These are phyloP conservation scores for Alternaria brassicicola DNA, from an alignment of 2,329 filamentous ascomycete genomes.

Conservation along the genomic window DNA sequence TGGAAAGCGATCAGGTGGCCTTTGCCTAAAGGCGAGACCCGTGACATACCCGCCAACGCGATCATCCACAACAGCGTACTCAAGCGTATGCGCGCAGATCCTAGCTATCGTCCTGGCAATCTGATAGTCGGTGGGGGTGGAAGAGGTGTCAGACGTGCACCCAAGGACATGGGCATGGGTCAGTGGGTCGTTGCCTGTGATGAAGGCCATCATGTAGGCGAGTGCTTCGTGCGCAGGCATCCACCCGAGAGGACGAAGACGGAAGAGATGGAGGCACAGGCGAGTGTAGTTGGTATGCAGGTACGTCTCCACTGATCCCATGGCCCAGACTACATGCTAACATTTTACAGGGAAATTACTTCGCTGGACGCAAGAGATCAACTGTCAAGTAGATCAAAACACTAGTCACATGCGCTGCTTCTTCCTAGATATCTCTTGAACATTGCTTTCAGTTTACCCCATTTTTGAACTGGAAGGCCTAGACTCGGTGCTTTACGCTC, in stretches of 20 bases:
- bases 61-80: conserved; percentile 77
- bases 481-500: not conserved
- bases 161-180: conserved; percentile 68
- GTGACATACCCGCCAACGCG: conserved; percentile 74
- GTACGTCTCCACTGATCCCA: not conserved
- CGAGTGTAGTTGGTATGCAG: not conserved
- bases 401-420: not conserved
- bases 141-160: conserved; percentile 68
- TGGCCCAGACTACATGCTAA: not conserved
- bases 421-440: not conserved
- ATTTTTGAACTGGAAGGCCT: not conserved
- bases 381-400: not conserved
- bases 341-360: not conserved
- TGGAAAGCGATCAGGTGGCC: conserved; percentile 86
- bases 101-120: conserved; percentile 75
- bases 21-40: conserved; percentile 75
- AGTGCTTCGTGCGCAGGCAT: conserved; percentile 63
- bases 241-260: conserved; percentile 17
- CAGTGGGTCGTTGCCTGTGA: conserved; percentile 72
- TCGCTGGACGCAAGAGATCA: not conserved
- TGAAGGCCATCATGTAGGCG: conserved; percentile 70
- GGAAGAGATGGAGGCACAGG: conserved; percentile 1
- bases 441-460: not conserved
- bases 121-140: conserved; percentile 81
- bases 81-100: conserved; percentile 68